phyloP scores from a whole-genome alignment of 352 stramenopile species.

The Phytopythium delawarense region DNA sequence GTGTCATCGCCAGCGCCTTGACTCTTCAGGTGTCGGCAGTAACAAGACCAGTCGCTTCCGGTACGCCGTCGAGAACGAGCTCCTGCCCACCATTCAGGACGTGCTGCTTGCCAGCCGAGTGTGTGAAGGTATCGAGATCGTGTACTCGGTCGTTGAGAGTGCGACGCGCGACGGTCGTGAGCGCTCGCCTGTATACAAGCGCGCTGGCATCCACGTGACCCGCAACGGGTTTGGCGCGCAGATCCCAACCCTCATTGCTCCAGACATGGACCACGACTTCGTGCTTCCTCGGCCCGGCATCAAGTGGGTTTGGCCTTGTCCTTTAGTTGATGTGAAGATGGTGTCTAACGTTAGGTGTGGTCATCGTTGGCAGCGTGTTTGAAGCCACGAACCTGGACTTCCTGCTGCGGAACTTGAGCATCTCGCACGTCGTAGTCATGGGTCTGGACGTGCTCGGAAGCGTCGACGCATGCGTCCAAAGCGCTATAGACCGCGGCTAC shows the following conservation, averaged over 20 bases:
- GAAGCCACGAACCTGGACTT: conserved; percentile 88
- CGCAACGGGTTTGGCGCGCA: conserved; percentile 65
- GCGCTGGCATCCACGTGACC: conserved; percentile 75
- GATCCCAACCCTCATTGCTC: conserved; percentile 45
- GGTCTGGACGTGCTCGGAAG: conserved; percentile 83
- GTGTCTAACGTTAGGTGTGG: conserved; percentile 5
- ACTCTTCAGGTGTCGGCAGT: conserved; percentile 6
- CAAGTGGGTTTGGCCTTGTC: conserved; percentile 37
- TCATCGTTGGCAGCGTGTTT: conserved; percentile 56
- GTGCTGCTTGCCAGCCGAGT: conserved; percentile 47
- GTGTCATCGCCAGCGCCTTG: background rate
- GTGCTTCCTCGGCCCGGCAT: conserved; percentile 75
- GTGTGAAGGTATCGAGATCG: conserved; percentile 66
- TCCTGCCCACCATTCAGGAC: conserved; percentile 58
- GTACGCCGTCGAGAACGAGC: conserved; percentile 41
- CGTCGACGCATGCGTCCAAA: conserved; percentile 75
- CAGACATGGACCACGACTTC: conserved; percentile 67
- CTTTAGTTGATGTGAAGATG: background rate
- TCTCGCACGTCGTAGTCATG: conserved; percentile 82
- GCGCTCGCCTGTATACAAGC: conserved; percentile 81
- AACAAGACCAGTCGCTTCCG: conserved; percentile 27
- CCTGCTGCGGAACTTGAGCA: conserved; percentile 80
- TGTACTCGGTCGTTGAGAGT: conserved; percentile 91
- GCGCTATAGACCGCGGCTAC: conserved; percentile 85
- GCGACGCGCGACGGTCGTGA: conserved; percentile 79